A percentile compares a stretch with the other conserved stretches of the same genome.
phyloP scores from a whole-genome alignment of 441 rosid genomes.

The Corymbia calophylla region DNA sequence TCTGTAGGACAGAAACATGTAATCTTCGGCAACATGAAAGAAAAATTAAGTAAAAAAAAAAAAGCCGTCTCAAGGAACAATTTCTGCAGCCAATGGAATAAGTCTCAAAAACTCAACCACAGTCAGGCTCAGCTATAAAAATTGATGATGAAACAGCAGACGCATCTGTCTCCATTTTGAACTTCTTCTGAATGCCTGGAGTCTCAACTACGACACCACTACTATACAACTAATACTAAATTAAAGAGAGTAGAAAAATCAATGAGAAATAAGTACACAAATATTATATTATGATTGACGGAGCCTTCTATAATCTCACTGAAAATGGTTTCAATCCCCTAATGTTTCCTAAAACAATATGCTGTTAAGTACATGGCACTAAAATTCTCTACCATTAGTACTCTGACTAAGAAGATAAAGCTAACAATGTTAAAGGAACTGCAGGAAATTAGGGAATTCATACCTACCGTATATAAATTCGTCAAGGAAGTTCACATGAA shows the following conservation, averaged over 20 bases:
- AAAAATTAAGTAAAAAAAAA: not conserved
- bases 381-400: too few species aligned
- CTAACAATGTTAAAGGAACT: too few species aligned
- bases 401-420: too few species aligned
- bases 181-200: not conserved
- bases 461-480: too few species aligned
- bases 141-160: not conserved
- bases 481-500: not conserved
- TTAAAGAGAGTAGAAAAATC: too few species aligned
- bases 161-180: fast-evolving
- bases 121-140: not conserved
- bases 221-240: not conserved
- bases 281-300: too few species aligned
- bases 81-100: not conserved
- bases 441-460: too few species aligned
- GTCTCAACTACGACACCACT: not conserved
- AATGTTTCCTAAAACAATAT: too few species aligned
- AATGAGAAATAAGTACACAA: too few species aligned
- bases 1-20: not conserved
- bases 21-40: not conserved
- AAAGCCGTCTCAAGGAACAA: not conserved
- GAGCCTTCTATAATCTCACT: too few species aligned
- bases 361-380: too few species aligned
- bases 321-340: too few species aligned
- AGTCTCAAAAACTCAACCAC: not conserved